These are phyloP conservation scores for Cytospora mali DNA, from an alignment of 2,329 filamentous ascomycete species.

Conservation along the genomic window DNA sequence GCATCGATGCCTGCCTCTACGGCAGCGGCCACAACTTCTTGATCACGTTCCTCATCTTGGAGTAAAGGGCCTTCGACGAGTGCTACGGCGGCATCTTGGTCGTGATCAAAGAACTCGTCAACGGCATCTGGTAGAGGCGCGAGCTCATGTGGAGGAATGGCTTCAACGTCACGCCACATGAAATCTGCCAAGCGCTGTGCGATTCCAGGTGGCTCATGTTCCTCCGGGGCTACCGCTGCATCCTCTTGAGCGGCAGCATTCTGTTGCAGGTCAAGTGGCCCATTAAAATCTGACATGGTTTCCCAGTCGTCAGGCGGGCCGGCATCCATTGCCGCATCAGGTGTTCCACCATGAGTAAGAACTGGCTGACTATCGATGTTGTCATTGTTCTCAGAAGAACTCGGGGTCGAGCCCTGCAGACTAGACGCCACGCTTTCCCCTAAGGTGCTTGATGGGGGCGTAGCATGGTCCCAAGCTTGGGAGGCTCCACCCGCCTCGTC, in stretches of 20 bases:
- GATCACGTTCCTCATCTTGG: conserved; percentile 48
- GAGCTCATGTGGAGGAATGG: conserved; percentile 55
- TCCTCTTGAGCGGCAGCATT: conserved; percentile 10
- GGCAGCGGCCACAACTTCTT: conserved; percentile 65
- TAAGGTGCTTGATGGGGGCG: conserved; percentile 27
- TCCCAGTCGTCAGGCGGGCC: conserved; percentile 21
- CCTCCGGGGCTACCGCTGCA: conserved; percentile 13
- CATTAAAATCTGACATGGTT: conserved; percentile 21
- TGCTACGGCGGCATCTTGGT: conserved; percentile 36
- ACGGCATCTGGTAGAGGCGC: conserved; percentile 44
- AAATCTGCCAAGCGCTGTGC: conserved; percentile 56
- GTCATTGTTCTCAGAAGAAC: conserved; percentile 22
- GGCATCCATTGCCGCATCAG: conserved; percentile 1
- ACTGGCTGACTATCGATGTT: neutral
- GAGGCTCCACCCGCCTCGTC: conserved; percentile 6
- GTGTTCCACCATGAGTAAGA: neutral
- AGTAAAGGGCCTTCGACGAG: conserved; percentile 32
- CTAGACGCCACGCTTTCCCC: conserved; percentile 28
- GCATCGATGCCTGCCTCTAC: conserved; percentile 70
- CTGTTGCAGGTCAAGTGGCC: conserved; percentile 8
- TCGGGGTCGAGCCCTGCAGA: conserved; percentile 20
- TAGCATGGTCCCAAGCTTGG: conserved; percentile 20
- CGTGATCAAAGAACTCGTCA: conserved; percentile 41
- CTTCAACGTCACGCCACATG: conserved; percentile 63
- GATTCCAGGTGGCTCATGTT: conserved; percentile 42